These are phyloP conservation scores for Bacidia gigantensis DNA, from an alignment of 495 filamentous ascomycete genomes.

Conservation along the genomic window DNA sequence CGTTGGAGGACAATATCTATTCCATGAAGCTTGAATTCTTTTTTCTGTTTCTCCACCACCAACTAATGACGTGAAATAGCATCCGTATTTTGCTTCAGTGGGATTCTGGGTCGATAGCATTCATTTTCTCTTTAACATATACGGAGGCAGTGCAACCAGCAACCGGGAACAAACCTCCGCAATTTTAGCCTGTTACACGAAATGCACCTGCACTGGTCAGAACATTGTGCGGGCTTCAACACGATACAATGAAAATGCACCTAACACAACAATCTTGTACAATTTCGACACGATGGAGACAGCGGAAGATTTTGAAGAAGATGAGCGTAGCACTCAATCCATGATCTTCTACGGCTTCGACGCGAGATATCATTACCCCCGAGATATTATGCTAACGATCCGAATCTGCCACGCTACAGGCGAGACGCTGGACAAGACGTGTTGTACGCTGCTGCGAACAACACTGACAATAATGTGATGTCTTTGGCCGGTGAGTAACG, in stretches of 20 bases:
- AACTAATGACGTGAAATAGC: not conserved
- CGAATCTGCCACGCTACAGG: not conserved
- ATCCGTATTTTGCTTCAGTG: too few species aligned
- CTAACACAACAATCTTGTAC: not conserved
- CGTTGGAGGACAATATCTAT: too few species aligned
- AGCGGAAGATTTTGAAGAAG: too few species aligned
- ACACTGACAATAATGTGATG: not conserved
- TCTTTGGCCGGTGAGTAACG: not conserved
- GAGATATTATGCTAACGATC: not conserved
- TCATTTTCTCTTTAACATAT: not conserved
- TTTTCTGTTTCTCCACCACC: not conserved
- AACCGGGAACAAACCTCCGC: not conserved
- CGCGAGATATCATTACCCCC: not conserved
- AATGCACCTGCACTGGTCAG: slow-evolving; percentile 1
- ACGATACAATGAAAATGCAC: not conserved
- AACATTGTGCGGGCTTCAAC: not conserved
- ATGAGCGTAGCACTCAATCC: not conserved
- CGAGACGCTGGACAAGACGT: not conserved
- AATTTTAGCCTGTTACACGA: not conserved
- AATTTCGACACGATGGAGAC: not conserved
- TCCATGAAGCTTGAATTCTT: too few species aligned
- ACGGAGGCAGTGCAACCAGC: not conserved
- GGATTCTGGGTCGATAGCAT: not conserved
- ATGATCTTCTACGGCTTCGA: slow-evolving; percentile 3
- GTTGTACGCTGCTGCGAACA: not conserved